Conservation (phyloP, 2,329 filamentous ascomycete species). For the Penicillium sp. region DNA sequence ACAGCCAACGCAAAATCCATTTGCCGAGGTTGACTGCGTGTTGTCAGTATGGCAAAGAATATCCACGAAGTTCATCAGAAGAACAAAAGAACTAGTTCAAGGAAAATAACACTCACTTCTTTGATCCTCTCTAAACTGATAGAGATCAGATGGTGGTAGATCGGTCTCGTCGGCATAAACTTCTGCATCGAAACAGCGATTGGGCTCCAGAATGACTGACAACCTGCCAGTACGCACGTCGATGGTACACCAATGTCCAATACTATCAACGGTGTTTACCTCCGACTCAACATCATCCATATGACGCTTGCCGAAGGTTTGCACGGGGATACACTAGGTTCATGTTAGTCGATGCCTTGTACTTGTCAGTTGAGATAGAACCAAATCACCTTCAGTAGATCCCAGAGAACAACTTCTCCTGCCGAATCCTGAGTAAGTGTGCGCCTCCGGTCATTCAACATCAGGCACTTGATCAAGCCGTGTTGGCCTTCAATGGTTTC, state of each 20-base stretch:
- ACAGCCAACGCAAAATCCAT: constrained; percentile 89
- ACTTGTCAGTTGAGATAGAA: not conserved
- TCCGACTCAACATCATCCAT: constrained; percentile 82
- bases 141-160: constrained; percentile 52
- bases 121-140: constrained; percentile 84
- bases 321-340: constrained; percentile 66
- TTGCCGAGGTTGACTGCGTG: constrained; percentile 82
- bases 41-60: not conserved
- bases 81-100: not conserved
- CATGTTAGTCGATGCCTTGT: not conserved
- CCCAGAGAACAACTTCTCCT: constrained; percentile 90
- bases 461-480: constrained; percentile 82
- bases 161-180: constrained; percentile 87
- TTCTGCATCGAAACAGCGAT: constrained; percentile 94
- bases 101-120: constrained; percentile 55
- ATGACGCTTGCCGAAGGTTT: constrained; percentile 88
- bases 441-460: constrained; percentile 81
- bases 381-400: constrained; percentile 63
- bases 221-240: constrained; percentile 87
- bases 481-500: constrained; percentile 92
- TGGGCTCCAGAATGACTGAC: constrained; percentile 82
- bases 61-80: not conserved
- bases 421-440: constrained; percentile 89
- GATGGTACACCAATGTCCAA: constrained; percentile 92
- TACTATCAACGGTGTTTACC: constrained; percentile 77